phyloP scores from a whole-genome alignment of 2,329 filamentous ascomycete species.

The Colletotrichum sp. region DNA sequence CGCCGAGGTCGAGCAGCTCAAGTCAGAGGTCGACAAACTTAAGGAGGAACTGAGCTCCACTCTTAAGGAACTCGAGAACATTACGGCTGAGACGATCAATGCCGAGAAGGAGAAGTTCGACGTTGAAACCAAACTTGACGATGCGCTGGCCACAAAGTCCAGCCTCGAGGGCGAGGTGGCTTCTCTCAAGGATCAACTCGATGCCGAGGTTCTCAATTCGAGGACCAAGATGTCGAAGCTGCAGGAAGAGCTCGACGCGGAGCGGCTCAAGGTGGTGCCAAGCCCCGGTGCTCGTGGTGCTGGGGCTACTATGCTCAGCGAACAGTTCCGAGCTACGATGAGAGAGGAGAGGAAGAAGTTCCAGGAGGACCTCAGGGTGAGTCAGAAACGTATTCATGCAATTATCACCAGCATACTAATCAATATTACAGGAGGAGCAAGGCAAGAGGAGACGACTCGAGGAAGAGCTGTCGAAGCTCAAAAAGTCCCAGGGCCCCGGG shows the following conservation, averaged over 20 bases:
- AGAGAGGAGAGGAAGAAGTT: slow-evolving; percentile 62
- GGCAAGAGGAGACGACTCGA: slow-evolving; percentile 51
- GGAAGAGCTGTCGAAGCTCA: slow-evolving; percentile 53
- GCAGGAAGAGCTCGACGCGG: slow-evolving; percentile 57
- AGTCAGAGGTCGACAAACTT: slow-evolving; percentile 54
- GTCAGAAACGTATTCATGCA: slow-evolving; percentile 20
- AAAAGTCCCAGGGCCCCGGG: slow-evolving; percentile 44
- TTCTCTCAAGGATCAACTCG: slow-evolving; percentile 41
- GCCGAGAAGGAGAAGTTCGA: slow-evolving; percentile 57
- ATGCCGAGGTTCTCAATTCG: slow-evolving; percentile 43
- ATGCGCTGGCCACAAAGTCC: slow-evolving; percentile 37
- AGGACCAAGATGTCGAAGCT: slow-evolving; percentile 43
- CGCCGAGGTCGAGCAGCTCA: slow-evolving; percentile 49
- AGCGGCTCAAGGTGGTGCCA: slow-evolving; percentile 48
- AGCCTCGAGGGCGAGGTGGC: slow-evolving; percentile 44
- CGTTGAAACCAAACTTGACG: slow-evolving; percentile 47
- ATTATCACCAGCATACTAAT: slow-evolving; percentile 30
- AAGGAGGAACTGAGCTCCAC: slow-evolving; percentile 56
- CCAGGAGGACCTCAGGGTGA: slow-evolving; percentile 58
- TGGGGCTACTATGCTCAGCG: slow-evolving; percentile 58
- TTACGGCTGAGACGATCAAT: slow-evolving; percentile 56
- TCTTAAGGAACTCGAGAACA: slow-evolving; percentile 57
- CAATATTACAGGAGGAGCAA: slow-evolving; percentile 52
- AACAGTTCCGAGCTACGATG: slow-evolving; percentile 62
- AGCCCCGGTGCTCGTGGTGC: slow-evolving; percentile 39